Evolutionary conservation across 2,329 filamentous ascomycete genomes (phyloP).

Genomic region (Trichoderma cornu-damae): DNA sequence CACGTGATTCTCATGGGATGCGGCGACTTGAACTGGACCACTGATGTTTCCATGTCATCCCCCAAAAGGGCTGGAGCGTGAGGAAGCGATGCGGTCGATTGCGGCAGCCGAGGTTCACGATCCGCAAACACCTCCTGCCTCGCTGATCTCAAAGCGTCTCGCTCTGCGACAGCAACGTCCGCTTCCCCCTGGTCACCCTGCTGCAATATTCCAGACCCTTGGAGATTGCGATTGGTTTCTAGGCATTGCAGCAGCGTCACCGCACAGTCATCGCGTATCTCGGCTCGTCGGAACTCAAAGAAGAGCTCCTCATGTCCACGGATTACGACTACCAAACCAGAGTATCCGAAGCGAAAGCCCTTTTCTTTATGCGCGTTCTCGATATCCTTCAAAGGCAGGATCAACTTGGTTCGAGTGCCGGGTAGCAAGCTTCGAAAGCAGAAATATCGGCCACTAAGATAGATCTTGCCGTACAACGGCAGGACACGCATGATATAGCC

Average conservation of each 20-base stretch:
- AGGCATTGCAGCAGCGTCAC: slow-evolving; percentile 73
- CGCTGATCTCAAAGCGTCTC: slow-evolving; percentile 73
- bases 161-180: slow-evolving; percentile 72
- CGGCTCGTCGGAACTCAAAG: slow-evolving; percentile 79
- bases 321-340: slow-evolving; percentile 87
- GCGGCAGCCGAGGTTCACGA: slow-evolving; percentile 48
- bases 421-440: slow-evolving; percentile 91
- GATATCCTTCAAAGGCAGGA: slow-evolving; percentile 83
- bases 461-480: slow-evolving; percentile 93
- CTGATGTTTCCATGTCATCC: slow-evolving; percentile 81
- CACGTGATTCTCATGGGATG: slow-evolving; percentile 81
- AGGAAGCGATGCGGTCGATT: slow-evolving; percentile 39
- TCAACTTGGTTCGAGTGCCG: slow-evolving; percentile 85
- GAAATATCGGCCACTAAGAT: slow-evolving; percentile 80
- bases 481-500: slow-evolving; percentile 86
- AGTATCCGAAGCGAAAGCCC: slow-evolving; percentile 86
- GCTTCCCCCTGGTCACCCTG: slow-evolving; percentile 66
- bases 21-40: slow-evolving; percentile 84
- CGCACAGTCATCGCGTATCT: slow-evolving; percentile 81
- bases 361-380: slow-evolving; percentile 94
- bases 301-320: slow-evolving; percentile 92
- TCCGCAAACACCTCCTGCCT: slow-evolving; percentile 50
- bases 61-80: slow-evolving; percentile 75
- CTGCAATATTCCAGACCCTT: slow-evolving; percentile 62
- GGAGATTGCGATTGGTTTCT: slow-evolving; percentile 64